A percentile compares a stretch with the other conserved stretches of the same genome.
Evolutionary conservation across 306 rosid genomes (phyloP).

Genomic region (Urtica urens): DNA sequence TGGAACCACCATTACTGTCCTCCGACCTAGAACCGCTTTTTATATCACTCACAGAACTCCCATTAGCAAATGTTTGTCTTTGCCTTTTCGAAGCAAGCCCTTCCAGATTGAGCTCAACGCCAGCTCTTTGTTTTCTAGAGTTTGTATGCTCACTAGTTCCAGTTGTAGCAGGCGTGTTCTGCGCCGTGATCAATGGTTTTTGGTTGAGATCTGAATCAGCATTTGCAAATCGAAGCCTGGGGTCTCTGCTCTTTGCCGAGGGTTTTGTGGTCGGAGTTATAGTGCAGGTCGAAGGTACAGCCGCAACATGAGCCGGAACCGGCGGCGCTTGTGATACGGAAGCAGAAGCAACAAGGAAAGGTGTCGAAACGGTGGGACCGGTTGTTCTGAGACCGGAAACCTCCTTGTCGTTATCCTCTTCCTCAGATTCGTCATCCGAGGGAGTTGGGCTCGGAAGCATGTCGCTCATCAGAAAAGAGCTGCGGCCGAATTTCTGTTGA

Average conservation of each 20-base stretch:
- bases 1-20: constrained; percentile 18
- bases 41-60: constrained; percentile 27
- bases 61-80: constrained; percentile 36
- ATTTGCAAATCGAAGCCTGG: constrained; percentile 70
- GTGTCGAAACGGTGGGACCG: constrained; percentile 28
- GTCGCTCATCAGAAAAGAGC: constrained; percentile 51
- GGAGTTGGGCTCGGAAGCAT: constrained; percentile 98
- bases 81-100: constrained; percentile 48
- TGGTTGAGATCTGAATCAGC: constrained; percentile 49
- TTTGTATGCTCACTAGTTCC: constrained; percentile 34
- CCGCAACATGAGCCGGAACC: constrained; percentile 30
- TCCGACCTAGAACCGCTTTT: constrained; percentile 74
- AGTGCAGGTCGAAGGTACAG: constrained; percentile 18
- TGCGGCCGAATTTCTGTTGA: constrained; percentile 86
- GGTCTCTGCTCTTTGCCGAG: constrained; percentile 76
- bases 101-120: constrained; percentile 44
- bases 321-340: constrained; percentile 29
- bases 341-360: constrained; percentile 27
- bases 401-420: constrained; percentile 55
- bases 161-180: constrained; percentile 37
- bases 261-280: constrained; percentile 34
- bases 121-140: constrained; percentile 62
- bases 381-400: constrained; percentile 48
- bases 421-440: constrained; percentile 60
- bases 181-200: constrained; percentile 22